A percentile compares a stretch with the other conserved stretches of the same genome.
phyloP scores from a whole-genome alignment of 495 filamentous ascomycete species.

The Parmelia sp. region DNA sequence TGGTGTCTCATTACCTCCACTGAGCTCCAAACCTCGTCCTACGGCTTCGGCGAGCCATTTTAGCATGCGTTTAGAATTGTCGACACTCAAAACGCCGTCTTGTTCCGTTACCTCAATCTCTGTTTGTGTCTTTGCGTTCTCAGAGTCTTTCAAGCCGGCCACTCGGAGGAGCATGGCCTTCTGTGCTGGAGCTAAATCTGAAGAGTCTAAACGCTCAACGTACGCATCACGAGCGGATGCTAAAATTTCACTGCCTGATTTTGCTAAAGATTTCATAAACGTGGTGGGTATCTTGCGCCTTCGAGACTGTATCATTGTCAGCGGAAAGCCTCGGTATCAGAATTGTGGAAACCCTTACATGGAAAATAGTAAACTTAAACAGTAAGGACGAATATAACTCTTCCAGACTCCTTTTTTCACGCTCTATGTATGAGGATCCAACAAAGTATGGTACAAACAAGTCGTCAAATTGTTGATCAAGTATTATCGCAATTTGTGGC shows the following conservation, averaged over 20 bases:
- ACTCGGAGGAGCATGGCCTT: conserved; percentile 80
- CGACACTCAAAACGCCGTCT: conserved; percentile 74
- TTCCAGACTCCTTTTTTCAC: conserved; percentile 82
- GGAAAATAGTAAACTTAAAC: conserved; percentile 92
- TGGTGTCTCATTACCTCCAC: conserved; percentile 76
- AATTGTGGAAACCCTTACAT: conserved; percentile 35
- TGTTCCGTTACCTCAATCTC: conserved; percentile 87
- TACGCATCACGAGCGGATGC: conserved; percentile 78
- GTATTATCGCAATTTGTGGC: conserved; percentile 70
- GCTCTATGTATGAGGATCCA: conserved; percentile 90
- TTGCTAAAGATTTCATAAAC: conserved; percentile 84
- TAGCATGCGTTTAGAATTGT: conserved; percentile 91
- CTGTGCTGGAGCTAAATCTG: conserved; percentile 75
- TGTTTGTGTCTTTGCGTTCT: conserved; percentile 42
- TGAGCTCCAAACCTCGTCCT: conserved; percentile 83
- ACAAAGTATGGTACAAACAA: conserved; percentile 93
- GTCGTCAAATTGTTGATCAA: conserved; percentile 96
- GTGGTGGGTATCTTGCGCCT: conserved; percentile 76
- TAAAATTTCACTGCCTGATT: conserved; percentile 75
- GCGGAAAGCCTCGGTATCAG: conserved; percentile 1
- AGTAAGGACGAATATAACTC: conserved; percentile 88
- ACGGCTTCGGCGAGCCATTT: conserved; percentile 97
- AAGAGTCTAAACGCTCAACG: conserved; percentile 74
- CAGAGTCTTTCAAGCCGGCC: conserved; percentile 58
- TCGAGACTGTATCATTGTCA: conserved; percentile 42